A percentile compares a stretch with the other conserved stretches of the same genome.
Conservation (phyloP, 192 early-diverging fungal species). For the Entophlyctis luteolus region DNA sequence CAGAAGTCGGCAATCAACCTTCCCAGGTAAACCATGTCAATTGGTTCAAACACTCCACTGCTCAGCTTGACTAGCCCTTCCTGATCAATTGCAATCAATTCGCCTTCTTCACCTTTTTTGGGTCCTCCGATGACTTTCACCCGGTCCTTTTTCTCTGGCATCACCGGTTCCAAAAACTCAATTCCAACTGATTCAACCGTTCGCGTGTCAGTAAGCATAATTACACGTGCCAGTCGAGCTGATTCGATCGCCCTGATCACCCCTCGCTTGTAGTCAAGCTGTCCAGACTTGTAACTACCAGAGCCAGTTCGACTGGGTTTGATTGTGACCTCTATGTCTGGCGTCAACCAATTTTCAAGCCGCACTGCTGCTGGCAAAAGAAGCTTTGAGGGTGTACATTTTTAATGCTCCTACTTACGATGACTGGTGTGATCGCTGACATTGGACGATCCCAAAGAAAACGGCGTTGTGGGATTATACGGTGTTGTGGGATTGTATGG, state of each 20-base stretch:
- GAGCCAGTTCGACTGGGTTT: not conserved
- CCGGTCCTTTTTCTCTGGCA: conserved; percentile 29
- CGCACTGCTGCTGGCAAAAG: conserved; percentile 4
- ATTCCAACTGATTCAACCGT: not conserved
- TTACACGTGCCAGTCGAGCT: conserved; percentile 6
- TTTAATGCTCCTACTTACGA: no score
- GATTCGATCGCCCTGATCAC: conserved; percentile 21
- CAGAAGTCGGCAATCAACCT: not conserved
- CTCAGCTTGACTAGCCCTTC: conserved; percentile 40
- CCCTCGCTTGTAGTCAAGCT: conserved; percentile 14
- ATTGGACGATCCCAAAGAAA: conserved; percentile 18
- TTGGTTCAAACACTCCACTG: conserved; percentile 20
- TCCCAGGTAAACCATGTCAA: conserved; percentile 1
- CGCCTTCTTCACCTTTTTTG: conserved; percentile 23
- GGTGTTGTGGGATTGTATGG: conserved; percentile 31
- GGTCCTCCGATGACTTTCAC: conserved; percentile 32
- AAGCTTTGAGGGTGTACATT: not conserved
- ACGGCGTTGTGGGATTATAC: conserved; percentile 31
- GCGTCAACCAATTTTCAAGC: conserved; percentile 22
- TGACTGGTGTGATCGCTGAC: no score
- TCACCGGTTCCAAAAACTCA: conserved; percentile 22
- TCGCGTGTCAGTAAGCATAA: not conserved
- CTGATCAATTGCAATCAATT: conserved; percentile 34
- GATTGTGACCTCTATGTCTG: conserved; percentile 31
- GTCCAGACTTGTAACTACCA: conserved; percentile 15